Conservation (phyloP, 225 moss, liverwort and hornwort genomes). For the Lunularia cruciata region DNA sequence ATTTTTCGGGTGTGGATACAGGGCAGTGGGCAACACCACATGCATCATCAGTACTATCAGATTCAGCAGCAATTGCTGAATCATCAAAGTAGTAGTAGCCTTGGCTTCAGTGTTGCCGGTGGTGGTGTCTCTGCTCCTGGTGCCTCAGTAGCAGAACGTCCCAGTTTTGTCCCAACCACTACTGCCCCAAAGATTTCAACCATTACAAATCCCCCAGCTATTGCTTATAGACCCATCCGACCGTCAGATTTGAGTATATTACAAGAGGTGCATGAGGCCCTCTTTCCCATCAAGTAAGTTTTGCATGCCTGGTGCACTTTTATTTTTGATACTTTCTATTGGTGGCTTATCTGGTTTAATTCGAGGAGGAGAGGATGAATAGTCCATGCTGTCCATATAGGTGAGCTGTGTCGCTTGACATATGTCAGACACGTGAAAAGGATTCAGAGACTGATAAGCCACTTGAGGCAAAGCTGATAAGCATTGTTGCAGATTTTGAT, state of each 20-base stretch:
- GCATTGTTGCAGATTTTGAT: background rate
- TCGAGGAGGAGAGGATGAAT: background rate
- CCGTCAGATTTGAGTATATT: constrained; percentile 77
- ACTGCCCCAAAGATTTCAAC: constrained; percentile 56
- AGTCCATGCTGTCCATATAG: too few species aligned
- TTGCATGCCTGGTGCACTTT: too few species aligned
- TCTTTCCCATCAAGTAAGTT: constrained; percentile 88
- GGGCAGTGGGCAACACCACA: constrained; percentile 59
- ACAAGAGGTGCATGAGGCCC: constrained; percentile 73
- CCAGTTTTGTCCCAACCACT: constrained; percentile 39
- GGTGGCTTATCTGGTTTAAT: too few species aligned
- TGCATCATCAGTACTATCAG: constrained; percentile 55
- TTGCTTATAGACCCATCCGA: constrained; percentile 73
- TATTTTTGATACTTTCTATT: too few species aligned
- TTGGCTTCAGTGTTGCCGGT: constrained; percentile 36
- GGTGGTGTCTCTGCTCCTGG: constrained; percentile 42
- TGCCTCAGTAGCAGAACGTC: constrained; percentile 39
- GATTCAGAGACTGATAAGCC: background rate
- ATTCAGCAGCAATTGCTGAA: constrained; percentile 55
- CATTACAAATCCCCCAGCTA: constrained; percentile 58
- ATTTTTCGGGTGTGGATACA: too few species aligned
- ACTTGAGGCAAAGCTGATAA: too few species aligned
- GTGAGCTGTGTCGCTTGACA: too few species aligned
- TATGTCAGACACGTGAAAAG: too few species aligned
- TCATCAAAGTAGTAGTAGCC: constrained; percentile 45